Evolutionary conservation across 371 early-diverging fungal species (phyloP).

Genomic region (Blastocladiella emersonii): DNA sequence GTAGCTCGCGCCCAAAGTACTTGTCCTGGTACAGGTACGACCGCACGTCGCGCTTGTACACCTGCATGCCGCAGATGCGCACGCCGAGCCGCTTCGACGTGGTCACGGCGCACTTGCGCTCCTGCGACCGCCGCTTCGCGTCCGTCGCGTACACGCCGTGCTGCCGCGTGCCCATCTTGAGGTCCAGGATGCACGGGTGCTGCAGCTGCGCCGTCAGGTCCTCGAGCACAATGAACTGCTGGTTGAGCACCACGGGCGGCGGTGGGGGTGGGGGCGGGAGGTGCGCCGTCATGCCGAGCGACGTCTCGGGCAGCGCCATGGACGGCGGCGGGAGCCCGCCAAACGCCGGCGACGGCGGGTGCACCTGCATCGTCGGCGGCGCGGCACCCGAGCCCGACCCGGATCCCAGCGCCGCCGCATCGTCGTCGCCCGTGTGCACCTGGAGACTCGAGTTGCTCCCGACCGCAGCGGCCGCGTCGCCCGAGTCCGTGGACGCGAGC

Average conservation of each 20-base stretch:
- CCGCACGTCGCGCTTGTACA: slow-evolving; percentile 14
- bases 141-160: slow-evolving; percentile 75
- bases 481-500: background rate
- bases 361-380: too few species aligned
- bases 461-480: too few species aligned
- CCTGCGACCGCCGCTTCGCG: slow-evolving; percentile 72
- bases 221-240: slow-evolving; percentile 71
- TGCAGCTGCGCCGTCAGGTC: slow-evolving; percentile 78
- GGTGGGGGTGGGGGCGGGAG: background rate
- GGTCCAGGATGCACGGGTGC: slow-evolving; percentile 83
- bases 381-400: too few species aligned
- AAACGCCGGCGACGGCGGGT: too few species aligned
- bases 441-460: too few species aligned
- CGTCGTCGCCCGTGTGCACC: too few species aligned
- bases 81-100: slow-evolving; percentile 84
- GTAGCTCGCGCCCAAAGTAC: slow-evolving; percentile 79
- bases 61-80: slow-evolving; percentile 94
- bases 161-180: slow-evolving; percentile 96
- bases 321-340: background rate
- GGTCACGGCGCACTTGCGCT: slow-evolving; percentile 71
- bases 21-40: slow-evolving; percentile 41
- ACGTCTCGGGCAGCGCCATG: slow-evolving; percentile 3
- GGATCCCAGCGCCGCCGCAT: too few species aligned
- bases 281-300: background rate
- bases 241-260: slow-evolving; percentile 16